phyloP scores from a whole-genome alignment of 805 yeast genomes.

The Cyberlindnera lachancei region DNA sequence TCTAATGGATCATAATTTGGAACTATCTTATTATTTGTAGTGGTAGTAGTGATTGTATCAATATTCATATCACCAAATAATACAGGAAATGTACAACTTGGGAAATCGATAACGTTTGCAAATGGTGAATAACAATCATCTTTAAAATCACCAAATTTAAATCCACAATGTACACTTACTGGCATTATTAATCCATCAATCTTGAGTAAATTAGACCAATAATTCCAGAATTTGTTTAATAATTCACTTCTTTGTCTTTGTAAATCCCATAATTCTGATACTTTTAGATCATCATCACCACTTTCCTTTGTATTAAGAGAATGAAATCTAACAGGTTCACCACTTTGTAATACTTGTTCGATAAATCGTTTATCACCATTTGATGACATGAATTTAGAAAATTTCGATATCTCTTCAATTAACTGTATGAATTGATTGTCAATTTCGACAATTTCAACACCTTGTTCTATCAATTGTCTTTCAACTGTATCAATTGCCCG shows the following conservation, averaged over 20 bases:
- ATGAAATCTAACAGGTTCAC: conserved; percentile 35
- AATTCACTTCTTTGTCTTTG: conserved; percentile 31
- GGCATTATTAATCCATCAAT: conserved; percentile 49
- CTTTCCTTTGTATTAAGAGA: conserved; percentile 26
- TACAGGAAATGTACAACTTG: conserved; percentile 52
- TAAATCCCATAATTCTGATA: conserved; percentile 34
- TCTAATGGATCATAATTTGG: conserved; percentile 5
- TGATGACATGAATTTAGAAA: conserved; percentile 28
- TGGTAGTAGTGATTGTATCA: too few species aligned
- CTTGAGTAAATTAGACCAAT: conserved; percentile 36
- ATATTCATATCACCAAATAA: conserved; percentile 20
- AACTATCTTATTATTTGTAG: background rate
- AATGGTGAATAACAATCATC: conserved; percentile 48
- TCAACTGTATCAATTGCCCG: conserved; percentile 33
- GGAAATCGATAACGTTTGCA: conserved; percentile 49
- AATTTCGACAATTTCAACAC: conserved; percentile 44
- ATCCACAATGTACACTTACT: conserved; percentile 32
- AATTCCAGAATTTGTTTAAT: conserved; percentile 31
- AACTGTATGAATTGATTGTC: conserved; percentile 27
- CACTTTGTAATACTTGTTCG: conserved; percentile 27
- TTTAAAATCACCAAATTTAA: conserved; percentile 30
- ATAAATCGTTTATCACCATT: conserved; percentile 34
- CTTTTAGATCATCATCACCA: conserved; percentile 30
- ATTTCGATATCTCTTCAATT: conserved; percentile 26
- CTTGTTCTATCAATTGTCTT: conserved; percentile 28